Evolutionary conservation across 306 rosid genomes (phyloP).

Genomic region (Amphicarpaea edgeworthii): DNA sequence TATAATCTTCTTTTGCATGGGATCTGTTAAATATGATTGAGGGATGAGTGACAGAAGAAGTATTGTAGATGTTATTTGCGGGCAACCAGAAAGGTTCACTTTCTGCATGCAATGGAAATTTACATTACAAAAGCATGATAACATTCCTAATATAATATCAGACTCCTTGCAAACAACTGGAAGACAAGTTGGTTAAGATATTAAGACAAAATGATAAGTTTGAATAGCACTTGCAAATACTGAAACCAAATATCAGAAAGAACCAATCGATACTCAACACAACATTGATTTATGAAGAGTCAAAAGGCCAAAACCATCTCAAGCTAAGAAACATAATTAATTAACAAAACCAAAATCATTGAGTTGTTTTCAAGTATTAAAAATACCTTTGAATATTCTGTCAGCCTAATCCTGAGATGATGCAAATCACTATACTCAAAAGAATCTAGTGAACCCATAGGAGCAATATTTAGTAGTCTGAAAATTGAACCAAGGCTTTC

Average conservation of each 20-base stretch:
- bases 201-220: constrained; percentile 31
- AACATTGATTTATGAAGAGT: too few relatives aligned
- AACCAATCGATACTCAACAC: constrained; percentile 24
- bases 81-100: constrained; percentile 75
- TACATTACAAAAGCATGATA: constrained; percentile 43
- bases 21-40: constrained; percentile 53
- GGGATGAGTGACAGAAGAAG: constrained; percentile 72
- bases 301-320: constrained; percentile 33
- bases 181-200: constrained; percentile 35
- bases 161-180: constrained; percentile 25
- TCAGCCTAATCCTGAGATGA: constrained; percentile 72
- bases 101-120: constrained; percentile 65
- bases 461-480: constrained; percentile 52
- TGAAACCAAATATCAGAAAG: constrained; percentile 42
- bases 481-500: constrained; percentile 74
- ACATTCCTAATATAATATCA: constrained; percentile 24
- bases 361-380: constrained; percentile 32
- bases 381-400: constrained; percentile 72
- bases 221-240: constrained; percentile 38
- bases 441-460: constrained; percentile 49
- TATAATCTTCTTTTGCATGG: constrained; percentile 51
- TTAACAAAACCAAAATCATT: constrained; percentile 47
- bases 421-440: constrained; percentile 53
- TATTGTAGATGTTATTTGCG: constrained; percentile 69
- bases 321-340: constrained; percentile 41